phyloP scores from a whole-genome alignment of 352 stramenopile species.

The Aphanomyces stellatus region DNA sequence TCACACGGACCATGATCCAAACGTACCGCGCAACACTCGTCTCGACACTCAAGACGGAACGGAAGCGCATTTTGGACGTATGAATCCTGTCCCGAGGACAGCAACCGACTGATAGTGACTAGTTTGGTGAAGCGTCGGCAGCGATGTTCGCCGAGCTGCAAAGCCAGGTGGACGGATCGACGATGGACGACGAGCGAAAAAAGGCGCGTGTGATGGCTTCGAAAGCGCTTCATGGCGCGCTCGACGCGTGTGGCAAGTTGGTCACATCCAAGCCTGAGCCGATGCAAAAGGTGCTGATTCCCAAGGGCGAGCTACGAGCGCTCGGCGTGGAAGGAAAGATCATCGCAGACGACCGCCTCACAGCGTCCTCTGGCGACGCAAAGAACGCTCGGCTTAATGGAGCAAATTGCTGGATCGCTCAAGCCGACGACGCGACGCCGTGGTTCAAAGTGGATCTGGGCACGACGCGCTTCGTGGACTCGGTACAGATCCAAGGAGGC shows the following conservation, averaged over 20 bases:
- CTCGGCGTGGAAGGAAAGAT: slow-evolving; percentile 54
- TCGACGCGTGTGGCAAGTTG: slow-evolving; percentile 10
- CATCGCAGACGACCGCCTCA: slow-evolving; percentile 47
- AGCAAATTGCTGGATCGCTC: slow-evolving; percentile 45
- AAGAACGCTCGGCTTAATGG: slow-evolving; percentile 52
- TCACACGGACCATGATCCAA: slow-evolving; percentile 60
- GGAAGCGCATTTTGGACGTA: slow-evolving; percentile 56
- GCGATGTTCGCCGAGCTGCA: slow-evolving; percentile 8
- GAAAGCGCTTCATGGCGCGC: not conserved
- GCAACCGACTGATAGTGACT: slow-evolving; percentile 42
- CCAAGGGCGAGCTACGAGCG: slow-evolving; percentile 42
- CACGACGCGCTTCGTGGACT: slow-evolving; percentile 53
- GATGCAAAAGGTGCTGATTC: slow-evolving; percentile 20
- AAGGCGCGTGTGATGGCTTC: slow-evolving; percentile 5
- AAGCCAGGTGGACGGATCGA: slow-evolving; percentile 7
- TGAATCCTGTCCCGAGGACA: slow-evolving; percentile 5
- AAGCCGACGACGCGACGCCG: slow-evolving; percentile 39
- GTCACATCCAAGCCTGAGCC: not conserved
- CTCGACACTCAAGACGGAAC: slow-evolving; percentile 45
- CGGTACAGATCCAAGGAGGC: slow-evolving; percentile 49
- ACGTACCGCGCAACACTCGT: slow-evolving; percentile 43
- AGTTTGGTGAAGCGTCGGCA: slow-evolving; percentile 32
- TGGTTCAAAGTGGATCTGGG: slow-evolving; percentile 66
- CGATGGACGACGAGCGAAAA: slow-evolving; percentile 6
- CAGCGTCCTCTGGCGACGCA: slow-evolving; percentile 52